Conservation (phyloP, 345 rosid genomes). For the Ceriops decandra region DNA sequence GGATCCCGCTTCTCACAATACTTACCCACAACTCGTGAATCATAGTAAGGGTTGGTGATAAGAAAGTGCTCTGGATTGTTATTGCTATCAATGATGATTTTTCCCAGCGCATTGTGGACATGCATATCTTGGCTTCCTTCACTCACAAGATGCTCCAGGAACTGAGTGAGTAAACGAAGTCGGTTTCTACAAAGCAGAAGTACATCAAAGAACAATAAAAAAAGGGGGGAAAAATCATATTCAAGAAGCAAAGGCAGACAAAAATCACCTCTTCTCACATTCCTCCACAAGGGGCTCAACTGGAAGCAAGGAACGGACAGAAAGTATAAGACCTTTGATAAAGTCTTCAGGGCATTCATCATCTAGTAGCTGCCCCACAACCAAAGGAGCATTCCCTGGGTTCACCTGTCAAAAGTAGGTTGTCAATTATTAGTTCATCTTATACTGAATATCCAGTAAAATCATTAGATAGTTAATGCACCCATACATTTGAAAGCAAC, state of each 20-base stretch:
- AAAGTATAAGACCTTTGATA: constrained; percentile 94
- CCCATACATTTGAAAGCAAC: neutral
- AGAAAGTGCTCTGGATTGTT: constrained; percentile 99
- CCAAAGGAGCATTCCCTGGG: constrained; percentile 96
- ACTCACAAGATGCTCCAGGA: constrained; percentile 97
- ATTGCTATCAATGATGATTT: constrained; percentile 97
- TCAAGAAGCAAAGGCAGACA: too few species aligned
- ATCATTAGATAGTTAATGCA: constrained; percentile 33
- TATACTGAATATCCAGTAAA: too few species aligned
- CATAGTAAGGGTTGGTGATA: constrained; percentile 94
- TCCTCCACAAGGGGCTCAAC: constrained; percentile 88
- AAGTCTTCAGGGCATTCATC: constrained; percentile 99
- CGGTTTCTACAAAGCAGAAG: constrained; percentile 61
- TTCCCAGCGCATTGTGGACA: constrained; percentile 98
- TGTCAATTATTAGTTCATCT: neutral
- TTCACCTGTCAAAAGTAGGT: constrained; percentile 55
- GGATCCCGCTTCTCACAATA: constrained; percentile 99
- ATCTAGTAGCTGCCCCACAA: constrained; percentile 85
- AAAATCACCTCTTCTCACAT: constrained; percentile 72
- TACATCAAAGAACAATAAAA: constrained; percentile 2
- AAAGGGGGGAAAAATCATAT: neutral
- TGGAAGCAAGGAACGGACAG: constrained; percentile 75
- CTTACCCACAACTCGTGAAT: constrained; percentile 94
- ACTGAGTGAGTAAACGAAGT: constrained; percentile 97
- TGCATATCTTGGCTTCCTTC: constrained; percentile 99